Evolutionary conservation across 768 basidiomycete genomes (phyloP), one percentile per base, ranked within the genome.

Genomic region (Agrocybe pediades): DNA sequence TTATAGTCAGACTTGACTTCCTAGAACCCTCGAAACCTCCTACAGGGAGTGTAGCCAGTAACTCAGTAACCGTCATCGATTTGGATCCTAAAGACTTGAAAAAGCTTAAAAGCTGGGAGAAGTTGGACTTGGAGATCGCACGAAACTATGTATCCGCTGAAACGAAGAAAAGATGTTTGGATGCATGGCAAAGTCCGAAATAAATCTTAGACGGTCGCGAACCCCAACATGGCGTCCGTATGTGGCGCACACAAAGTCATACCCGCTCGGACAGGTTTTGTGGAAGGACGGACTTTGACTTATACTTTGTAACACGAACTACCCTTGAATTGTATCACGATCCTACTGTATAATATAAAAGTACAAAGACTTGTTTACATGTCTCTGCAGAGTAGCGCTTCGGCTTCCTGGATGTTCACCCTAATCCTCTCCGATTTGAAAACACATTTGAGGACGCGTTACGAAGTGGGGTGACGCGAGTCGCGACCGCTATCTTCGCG

Each of bases 1-100:
- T 74, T 43, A 68, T 80, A 55, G 54, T 73, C 49, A 69, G 71
- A 54, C 60, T 76, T 20, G 66, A 71, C 54, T 65, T 66, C 55
- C 51, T 74, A 41, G 60, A 57, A 46, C 55, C 62, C 17, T 62
- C 54, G n/a, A 46, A 51, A 26, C 27, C 58, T 30, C 21, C 54
- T 5, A 27, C 49, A 13, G 45, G 53, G 8, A 55, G 57, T 9
- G 57, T 58, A 23, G 52, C 60, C 30, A 62, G 62, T 23, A 57
- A 68, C 11, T 70, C 71, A 16, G 77, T 90, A 23, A 86, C 82
- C 25, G 73, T 94, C 29, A 92, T 98, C 60, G 96, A 98, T 68
- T 72, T 97, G 44, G 96, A 95, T 68, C 76, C 85, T 51, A 98
- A 98, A 72, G 77, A 80, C 45, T 70, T 89, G 60, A 65, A 71